These are phyloP conservation scores for Phytophthora meadii DNA, from an alignment of 352 stramenopile genomes.

Conservation along the genomic window DNA sequence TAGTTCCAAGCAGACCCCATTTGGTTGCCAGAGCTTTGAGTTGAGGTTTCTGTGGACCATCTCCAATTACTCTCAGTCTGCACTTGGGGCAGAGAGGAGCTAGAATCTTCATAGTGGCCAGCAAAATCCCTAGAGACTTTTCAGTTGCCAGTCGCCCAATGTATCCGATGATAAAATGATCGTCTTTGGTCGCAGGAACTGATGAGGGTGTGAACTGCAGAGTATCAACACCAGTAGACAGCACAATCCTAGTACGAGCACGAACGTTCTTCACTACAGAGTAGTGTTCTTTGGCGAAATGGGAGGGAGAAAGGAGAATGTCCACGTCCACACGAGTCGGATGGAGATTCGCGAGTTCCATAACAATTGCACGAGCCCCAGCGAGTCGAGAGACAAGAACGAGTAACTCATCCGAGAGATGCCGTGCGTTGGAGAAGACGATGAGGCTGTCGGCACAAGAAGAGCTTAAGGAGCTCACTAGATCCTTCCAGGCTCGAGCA, in stretches of 20 bases:
- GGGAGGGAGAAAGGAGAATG: conserved; percentile 58
- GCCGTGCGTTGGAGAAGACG: conserved; percentile 57
- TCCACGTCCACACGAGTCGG: conserved; percentile 49
- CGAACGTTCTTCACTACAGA: conserved; percentile 39
- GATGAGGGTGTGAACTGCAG: conserved; percentile 40
- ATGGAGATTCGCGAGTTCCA: conserved; percentile 63
- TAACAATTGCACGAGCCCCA: conserved; percentile 45
- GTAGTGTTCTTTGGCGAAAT: conserved; percentile 55
- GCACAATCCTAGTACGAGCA: conserved; percentile 33
- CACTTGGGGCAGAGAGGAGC: conserved; percentile 25
- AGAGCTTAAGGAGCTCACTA: conserved; percentile 32
- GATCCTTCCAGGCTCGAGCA: conserved; percentile 30
- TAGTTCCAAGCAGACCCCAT: conserved; percentile 37
- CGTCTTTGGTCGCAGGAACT: background rate
- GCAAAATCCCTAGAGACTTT: conserved; percentile 55
- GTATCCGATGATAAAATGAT: conserved; percentile 54
- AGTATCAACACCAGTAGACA: conserved; percentile 54
- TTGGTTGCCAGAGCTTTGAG: conserved; percentile 35
- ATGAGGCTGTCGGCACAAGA: conserved; percentile 47
- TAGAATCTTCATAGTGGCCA: conserved; percentile 42
- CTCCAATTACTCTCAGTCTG: conserved; percentile 45
- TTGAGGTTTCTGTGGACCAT: conserved; percentile 40
- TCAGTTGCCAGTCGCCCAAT: conserved; percentile 54
- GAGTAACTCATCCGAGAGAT: conserved; percentile 38
- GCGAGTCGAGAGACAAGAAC: conserved; percentile 44